Evolutionary conservation across 2,329 filamentous ascomycete species (phyloP).

Genomic region (Penicillium sp.): DNA sequence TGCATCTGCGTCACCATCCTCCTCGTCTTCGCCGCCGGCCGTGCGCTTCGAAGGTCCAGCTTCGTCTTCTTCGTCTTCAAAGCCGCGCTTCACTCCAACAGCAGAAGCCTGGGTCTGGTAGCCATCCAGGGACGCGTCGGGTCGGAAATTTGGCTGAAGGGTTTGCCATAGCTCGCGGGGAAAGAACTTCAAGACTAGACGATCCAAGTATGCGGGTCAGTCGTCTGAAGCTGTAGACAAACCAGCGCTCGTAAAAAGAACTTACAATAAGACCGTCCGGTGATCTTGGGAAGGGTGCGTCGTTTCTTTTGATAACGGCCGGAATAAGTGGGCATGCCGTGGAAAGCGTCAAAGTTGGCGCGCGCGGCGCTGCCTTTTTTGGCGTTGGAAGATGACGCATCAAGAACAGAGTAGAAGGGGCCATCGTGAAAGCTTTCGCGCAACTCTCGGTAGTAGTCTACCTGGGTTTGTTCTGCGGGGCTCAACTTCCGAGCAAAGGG

Average conservation of each 20-base stretch:
- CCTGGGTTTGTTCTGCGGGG: conserved; percentile 46
- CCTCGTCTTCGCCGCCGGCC: conserved; percentile 31
- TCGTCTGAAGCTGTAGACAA: background rate
- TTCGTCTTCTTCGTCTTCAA: conserved; percentile 49
- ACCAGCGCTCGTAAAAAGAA: background rate
- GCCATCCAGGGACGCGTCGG: conserved; percentile 31
- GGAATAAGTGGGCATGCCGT: conserved; percentile 60
- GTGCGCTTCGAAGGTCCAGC: conserved; percentile 33
- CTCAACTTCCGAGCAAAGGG: conserved; percentile 34
- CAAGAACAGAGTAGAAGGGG: conserved; percentile 58
- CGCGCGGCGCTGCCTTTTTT: conserved; percentile 46
- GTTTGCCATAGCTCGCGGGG: conserved; percentile 57
- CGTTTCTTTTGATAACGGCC: conserved; percentile 58
- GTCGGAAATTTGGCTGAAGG: conserved; percentile 49
- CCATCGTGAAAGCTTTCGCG: conserved; percentile 59
- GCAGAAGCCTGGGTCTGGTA: conserved; percentile 22
- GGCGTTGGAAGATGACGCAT: conserved; percentile 37
- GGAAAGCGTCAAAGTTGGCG: conserved; percentile 59
- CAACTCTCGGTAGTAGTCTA: conserved; percentile 52
- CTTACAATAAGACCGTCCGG: conserved; percentile 55
- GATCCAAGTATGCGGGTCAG: background rate
- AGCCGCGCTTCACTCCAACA: conserved; percentile 36
- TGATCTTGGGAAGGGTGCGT: conserved; percentile 54
- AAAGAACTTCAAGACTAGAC: conserved; percentile 55
- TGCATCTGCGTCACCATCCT: conserved; percentile 26